Conservation (phyloP, 2,329 filamentous ascomycete genomes). For the Colletotrichum shisoi region DNA sequence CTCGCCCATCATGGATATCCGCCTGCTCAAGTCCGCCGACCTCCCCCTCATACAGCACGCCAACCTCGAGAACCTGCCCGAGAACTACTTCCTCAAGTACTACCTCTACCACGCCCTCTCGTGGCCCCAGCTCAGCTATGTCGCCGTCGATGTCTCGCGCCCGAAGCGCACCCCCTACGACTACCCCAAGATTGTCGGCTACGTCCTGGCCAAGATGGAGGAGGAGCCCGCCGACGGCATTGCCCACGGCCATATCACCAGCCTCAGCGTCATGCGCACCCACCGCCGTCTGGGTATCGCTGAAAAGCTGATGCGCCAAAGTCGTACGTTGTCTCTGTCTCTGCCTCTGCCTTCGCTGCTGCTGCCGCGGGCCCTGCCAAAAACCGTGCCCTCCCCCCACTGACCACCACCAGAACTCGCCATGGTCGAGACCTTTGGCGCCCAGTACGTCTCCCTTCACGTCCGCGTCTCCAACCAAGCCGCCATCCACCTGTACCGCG, state of each 20-base stretch:
- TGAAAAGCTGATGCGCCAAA: slow-evolving; percentile 97
- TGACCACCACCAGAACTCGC: slow-evolving; percentile 68
- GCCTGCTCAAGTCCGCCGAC: slow-evolving; percentile 81
- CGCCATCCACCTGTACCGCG: slow-evolving; percentile 88
- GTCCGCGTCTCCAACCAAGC: slow-evolving; percentile 94
- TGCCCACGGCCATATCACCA: slow-evolving; percentile 95
- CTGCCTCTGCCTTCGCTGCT: slow-evolving; percentile 11
- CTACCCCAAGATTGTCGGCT: slow-evolving; percentile 97
- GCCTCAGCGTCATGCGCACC: slow-evolving; percentile 93
- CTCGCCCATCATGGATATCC: slow-evolving; percentile 78
- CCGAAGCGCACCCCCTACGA: slow-evolving; percentile 80
- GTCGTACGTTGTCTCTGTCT: slow-evolving; percentile 67
- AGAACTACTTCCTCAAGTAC: slow-evolving; percentile 99
- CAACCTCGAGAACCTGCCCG: slow-evolving; percentile 97
- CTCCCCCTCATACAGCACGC: slow-evolving; percentile 95
- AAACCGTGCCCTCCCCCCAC: background rate
- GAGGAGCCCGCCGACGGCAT: slow-evolving; percentile 92
- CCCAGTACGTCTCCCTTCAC: slow-evolving; percentile 92
- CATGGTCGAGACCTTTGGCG: slow-evolving; percentile 94
- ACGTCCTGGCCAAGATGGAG: slow-evolving; percentile 99
- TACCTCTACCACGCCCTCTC: slow-evolving; percentile 98
- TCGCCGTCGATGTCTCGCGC: slow-evolving; percentile 89
- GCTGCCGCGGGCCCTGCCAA: background rate
- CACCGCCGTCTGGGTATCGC: slow-evolving; percentile 90
- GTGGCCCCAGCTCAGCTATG: slow-evolving; percentile 96